phyloP scores from a whole-genome alignment of 2,329 filamentous ascomycete species.

The Fusarium bactridioides region DNA sequence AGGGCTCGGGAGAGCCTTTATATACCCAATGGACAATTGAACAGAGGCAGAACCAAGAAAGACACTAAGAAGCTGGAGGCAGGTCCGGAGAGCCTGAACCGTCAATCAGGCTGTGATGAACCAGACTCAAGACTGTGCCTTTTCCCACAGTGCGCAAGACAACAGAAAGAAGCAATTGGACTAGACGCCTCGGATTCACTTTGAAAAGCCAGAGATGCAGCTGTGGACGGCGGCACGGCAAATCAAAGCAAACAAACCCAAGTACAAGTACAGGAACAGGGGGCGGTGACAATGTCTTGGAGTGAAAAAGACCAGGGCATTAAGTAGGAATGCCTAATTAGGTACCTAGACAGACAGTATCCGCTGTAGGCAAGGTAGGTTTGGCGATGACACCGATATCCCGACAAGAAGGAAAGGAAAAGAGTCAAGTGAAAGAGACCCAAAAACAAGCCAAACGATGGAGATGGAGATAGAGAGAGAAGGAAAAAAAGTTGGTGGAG shows the following conservation, averaged over 20 bases:
- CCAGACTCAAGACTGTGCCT: background rate
- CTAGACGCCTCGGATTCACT: conserved; percentile 12
- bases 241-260: conserved; percentile 2
- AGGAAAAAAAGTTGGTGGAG: conserved; percentile 3
- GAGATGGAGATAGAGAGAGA: background rate
- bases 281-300: conserved; percentile 19
- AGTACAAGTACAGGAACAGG: background rate
- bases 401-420: background rate
- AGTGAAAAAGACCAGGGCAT: conserved; percentile 3
- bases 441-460: background rate
- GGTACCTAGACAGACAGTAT: background rate
- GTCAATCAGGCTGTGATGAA: conserved; percentile 17
- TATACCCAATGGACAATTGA: conserved; percentile 17
- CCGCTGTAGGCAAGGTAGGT: background rate
- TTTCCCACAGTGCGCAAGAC: conserved; percentile 21
- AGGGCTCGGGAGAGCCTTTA: conserved; percentile 31
- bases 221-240: background rate
- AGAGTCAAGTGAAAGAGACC: background rate
- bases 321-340: conserved; percentile 3
- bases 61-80: background rate
- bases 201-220: conserved; percentile 14
- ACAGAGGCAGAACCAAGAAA: background rate
- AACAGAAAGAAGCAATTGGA: conserved; percentile 17
- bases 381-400: background rate
- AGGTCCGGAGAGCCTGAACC: background rate